These are phyloP conservation scores for Coriaria nepalensis DNA, from an alignment of 306 rosid species.

Conservation along the genomic window DNA sequence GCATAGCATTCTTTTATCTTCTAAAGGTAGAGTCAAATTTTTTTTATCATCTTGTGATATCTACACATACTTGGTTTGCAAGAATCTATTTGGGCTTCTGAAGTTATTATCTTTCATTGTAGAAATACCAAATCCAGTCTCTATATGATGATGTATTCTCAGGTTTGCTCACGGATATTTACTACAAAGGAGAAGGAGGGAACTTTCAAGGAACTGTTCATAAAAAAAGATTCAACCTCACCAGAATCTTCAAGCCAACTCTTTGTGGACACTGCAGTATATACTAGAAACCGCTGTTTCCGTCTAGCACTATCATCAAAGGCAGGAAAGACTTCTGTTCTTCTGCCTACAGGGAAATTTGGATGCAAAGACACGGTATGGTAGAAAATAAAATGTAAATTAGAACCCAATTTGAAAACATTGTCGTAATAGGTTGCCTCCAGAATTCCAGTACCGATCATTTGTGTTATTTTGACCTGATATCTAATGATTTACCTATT, in stretches of 20 bases:
- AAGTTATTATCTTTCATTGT: conserved; percentile 9
- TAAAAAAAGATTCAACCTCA: conserved; percentile 55
- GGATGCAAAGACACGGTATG: conserved; percentile 55
- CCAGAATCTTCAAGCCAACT: conserved; percentile 37
- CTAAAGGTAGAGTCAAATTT: too few species aligned
- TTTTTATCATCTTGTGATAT: too few species aligned
- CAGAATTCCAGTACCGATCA: too few species aligned
- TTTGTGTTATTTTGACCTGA: too few species aligned
- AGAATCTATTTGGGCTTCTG: conserved; percentile 15
- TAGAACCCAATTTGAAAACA: too few species aligned
- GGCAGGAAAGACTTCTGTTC: conserved; percentile 82
- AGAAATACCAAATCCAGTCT: too few species aligned
- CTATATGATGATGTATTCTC: conserved; percentile 28
- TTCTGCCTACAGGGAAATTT: conserved; percentile 55
- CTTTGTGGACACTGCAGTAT: conserved; percentile 88
- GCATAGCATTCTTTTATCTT: too few species aligned
- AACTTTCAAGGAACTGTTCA: conserved; percentile 40
- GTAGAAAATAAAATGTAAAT: too few species aligned
- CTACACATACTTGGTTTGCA: too few species aligned
- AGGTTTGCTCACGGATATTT: conserved; percentile 75
- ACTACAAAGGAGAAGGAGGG: conserved; percentile 29
- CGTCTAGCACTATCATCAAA: conserved; percentile 79
- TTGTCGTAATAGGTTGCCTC: too few species aligned
- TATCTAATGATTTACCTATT: conserved; percentile 3
- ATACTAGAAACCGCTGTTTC: conserved; percentile 85